phyloP scores from a whole-genome alignment of 495 filamentous ascomycete genomes.

The Hyaloscypha hepaticicola region DNA sequence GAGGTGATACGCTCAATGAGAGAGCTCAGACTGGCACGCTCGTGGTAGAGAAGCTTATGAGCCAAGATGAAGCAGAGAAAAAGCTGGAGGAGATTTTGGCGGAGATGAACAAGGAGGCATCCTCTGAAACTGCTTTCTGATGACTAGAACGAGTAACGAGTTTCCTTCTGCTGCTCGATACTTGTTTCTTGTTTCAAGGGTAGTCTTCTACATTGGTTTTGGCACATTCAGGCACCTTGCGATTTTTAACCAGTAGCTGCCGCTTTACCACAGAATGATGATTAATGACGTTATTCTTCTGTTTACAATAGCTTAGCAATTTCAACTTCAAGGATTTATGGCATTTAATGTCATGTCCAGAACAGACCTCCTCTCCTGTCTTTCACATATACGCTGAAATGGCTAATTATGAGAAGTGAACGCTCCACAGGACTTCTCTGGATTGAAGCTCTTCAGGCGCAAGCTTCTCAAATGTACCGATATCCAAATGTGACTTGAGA shows the following conservation, averaged over 20 bases:
- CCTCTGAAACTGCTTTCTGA: not conserved
- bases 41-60: slow-evolving; percentile 14
- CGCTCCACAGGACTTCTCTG: too few relatives aligned
- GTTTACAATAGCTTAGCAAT: not conserved
- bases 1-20: not conserved
- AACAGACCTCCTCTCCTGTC: not conserved
- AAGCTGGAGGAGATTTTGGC: slow-evolving; percentile 13
- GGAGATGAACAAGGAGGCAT: slow-evolving; percentile 10
- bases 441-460: too few relatives aligned
- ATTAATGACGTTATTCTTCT: not conserved
- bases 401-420: too few relatives aligned
- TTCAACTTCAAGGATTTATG: not conserved
- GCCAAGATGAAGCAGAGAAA: slow-evolving; percentile 12
- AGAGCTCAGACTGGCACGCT: slow-evolving; percentile 2
- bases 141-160: not conserved
- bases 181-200: not conserved
- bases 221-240: too few relatives aligned
- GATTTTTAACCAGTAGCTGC: not conserved
- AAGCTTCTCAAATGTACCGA: too few relatives aligned
- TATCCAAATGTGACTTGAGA: too few relatives aligned
- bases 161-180: not conserved
- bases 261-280: not conserved
- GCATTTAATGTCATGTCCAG: not conserved
- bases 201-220: not conserved
- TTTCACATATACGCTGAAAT: too few relatives aligned